Percentiles rank a stretch among this genome's conserved stretches.
phyloP scores from a whole-genome alignment of 805 yeast genomes.

The Kuraishia capsulata region DNA sequence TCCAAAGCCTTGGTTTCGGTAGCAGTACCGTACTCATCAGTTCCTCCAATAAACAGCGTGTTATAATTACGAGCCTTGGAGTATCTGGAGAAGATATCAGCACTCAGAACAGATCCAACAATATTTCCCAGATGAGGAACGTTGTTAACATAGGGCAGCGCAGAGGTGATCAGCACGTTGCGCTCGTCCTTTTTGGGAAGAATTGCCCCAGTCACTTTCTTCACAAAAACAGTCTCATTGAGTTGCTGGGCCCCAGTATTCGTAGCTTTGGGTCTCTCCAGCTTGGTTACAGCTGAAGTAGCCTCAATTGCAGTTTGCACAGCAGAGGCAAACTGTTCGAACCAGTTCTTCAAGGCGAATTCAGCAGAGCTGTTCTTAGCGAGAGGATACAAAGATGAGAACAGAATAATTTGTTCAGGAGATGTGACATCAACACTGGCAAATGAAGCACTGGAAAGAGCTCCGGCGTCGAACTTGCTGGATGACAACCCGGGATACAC shows the following conservation, averaged over 20 bases:
- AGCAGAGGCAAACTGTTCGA: constrained; percentile 26
- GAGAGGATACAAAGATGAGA: constrained; percentile 40
- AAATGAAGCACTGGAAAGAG: constrained; percentile 8
- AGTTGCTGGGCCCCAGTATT: constrained; percentile 29
- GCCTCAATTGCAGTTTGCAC: constrained; percentile 35
- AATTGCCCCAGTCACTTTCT: constrained; percentile 24
- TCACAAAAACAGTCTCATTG: constrained; percentile 9
- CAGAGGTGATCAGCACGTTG: constrained; percentile 87
- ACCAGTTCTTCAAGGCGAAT: constrained; percentile 24
- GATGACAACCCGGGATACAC: constrained; percentile 31
- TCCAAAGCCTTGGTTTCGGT: constrained; percentile 97
- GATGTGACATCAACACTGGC: constrained; percentile 21
- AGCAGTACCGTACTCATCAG: constrained; percentile 99
- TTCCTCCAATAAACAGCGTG: constrained; percentile 85
- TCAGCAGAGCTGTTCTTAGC: constrained; percentile 11
- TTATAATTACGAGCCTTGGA: constrained; percentile 84
- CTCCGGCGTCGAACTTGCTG: constrained; percentile 19
- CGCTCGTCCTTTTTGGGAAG: constrained; percentile 64
- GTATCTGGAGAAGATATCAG: constrained; percentile 89
- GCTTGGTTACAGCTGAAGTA: constrained; percentile 36
- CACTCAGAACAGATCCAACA: constrained; percentile 88
- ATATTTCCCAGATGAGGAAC: constrained; percentile 98
- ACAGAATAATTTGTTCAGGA: constrained; percentile 49
- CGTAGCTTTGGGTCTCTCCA: constrained; percentile 27
- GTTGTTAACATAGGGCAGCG: constrained; percentile 95